phyloP scores from a whole-genome alignment of 768 basidiomycete genomes.

The Xerocomellus chrysenteron region DNA sequence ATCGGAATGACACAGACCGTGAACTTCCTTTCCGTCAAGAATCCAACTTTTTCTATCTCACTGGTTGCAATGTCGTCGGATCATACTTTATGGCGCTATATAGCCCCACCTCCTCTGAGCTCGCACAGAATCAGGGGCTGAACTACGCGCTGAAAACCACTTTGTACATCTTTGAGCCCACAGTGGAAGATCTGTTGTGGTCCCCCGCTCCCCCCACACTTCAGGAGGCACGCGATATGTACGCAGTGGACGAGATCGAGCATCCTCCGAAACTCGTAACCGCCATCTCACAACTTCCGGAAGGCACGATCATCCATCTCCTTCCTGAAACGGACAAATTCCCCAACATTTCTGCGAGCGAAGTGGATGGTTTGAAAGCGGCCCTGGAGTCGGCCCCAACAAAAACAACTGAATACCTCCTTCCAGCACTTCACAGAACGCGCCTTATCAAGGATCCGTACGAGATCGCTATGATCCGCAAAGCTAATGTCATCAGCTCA shows the following conservation, averaged over 20 bases:
- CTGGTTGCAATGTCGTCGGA: conserved; percentile 74
- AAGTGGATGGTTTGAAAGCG: conserved; percentile 7
- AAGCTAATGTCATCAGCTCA: conserved; percentile 84
- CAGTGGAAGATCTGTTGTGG: conserved; percentile 82
- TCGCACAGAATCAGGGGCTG: conserved; percentile 37
- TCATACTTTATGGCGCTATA: conserved; percentile 65
- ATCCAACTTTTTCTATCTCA: conserved; percentile 87
- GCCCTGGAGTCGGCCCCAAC: not conserved
- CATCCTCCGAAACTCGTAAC: conserved; percentile 46
- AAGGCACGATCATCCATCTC: conserved; percentile 62
- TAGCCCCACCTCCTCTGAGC: conserved; percentile 35
- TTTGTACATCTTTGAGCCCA: conserved; percentile 78
- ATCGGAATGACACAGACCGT: conserved; percentile 82
- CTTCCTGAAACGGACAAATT: conserved; percentile 44
- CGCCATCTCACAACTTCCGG: conserved; percentile 46
- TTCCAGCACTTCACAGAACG: conserved; percentile 76
- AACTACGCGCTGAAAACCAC: conserved; percentile 43
- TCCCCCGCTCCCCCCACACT: conserved; percentile 77
- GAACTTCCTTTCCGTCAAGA: conserved; percentile 74
- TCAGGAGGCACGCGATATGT: conserved; percentile 49
- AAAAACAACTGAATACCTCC: conserved; percentile 48
- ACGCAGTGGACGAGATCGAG: conserved; percentile 62
- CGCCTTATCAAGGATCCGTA: conserved; percentile 72
- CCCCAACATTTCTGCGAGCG: conserved; percentile 8
- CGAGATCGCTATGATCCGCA: conserved; percentile 74